Conservation (phyloP, 2,329 filamentous ascomycete species). For the Nemania bipapillata region DNA sequence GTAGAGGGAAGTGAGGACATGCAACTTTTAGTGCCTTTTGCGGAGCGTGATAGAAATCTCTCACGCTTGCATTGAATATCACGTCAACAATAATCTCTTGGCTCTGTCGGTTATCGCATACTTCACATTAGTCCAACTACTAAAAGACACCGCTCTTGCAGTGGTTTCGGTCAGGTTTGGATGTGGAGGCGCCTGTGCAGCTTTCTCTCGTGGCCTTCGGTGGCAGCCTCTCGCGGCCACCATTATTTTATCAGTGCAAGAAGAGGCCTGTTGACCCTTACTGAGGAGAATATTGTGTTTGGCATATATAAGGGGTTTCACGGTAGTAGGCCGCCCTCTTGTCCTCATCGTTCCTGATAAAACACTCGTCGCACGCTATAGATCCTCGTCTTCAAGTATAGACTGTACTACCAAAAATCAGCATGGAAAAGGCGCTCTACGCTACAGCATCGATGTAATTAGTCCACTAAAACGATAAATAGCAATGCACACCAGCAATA, state of each 20-base stretch:
- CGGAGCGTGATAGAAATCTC: not conserved
- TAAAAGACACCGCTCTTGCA: not conserved
- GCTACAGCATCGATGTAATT: not conserved
- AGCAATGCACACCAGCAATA: not conserved
- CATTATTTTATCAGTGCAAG: not conserved
- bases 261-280: not conserved
- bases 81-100: not conserved
- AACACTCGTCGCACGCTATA: not conserved
- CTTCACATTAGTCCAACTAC: not conserved
- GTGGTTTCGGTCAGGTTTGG: not conserved
- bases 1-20: conserved; percentile 35
- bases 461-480: not conserved
- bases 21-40: not conserved
- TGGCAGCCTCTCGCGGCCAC: not conserved
- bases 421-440: not conserved
- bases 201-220: not conserved
- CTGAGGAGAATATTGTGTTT: not conserved
- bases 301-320: not conserved
- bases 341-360: not conserved
- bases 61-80: not conserved
- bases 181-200: not conserved
- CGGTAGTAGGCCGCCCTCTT: not conserved
- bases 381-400: no score
- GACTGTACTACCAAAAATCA: not conserved
- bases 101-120: not conserved